Base-by-base conservation (phyloP, 192 early-diverging fungal genomes). In the Entomortierella chlamydospora region DNA sequence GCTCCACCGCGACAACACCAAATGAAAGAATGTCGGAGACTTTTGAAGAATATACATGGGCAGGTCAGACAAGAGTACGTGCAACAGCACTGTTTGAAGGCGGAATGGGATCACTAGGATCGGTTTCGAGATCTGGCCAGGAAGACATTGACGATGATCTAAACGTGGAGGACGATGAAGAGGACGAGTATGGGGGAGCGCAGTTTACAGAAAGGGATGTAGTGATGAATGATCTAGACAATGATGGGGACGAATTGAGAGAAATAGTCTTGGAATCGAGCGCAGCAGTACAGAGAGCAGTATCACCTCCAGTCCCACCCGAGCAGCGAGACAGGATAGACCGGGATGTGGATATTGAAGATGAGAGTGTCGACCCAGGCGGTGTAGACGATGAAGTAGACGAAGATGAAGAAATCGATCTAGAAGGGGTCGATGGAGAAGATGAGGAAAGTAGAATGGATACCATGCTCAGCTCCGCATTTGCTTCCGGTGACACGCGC, bases 1-100 rank as follows among this genome's bases (percentile, higher is more conserved):
- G 54, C 30, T 62, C 66, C 58, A 25, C 61, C 22, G 54, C 57
- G 20, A 68, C 61, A 18, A 62, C 69, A n/a, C 57, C 62, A n/a
- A 64, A 55, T 50, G 50, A 30, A n/a, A 39, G 49, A 31, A 45
- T 56, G 43, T n/a, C 63, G 25, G 67, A 57, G 57, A 76, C 74
- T 5, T 91, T 89, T 81, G 92, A 94, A 31, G 90, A 91, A 64
- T 96, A 97, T 43, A 89, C 87, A 33, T 95, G 94, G 93, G 92
- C 89, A 1, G 95, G 95, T 2, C 88, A 94, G 77, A 87, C 85
- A 4, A 88, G 95, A 4, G 86, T 97, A 15, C 86, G 95, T 9
- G 92, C 90, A 3, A 92, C 94, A 0, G 86, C 95, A 0, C 82
- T 97, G 81, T 80, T 95, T 66, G 92, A 96, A 68, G 95, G 95